A percentile compares a stretch with the other conserved stretches of the same genome.
Conservation (phyloP, 805 yeast genomes). For the Candida ipomoeae region DNA sequence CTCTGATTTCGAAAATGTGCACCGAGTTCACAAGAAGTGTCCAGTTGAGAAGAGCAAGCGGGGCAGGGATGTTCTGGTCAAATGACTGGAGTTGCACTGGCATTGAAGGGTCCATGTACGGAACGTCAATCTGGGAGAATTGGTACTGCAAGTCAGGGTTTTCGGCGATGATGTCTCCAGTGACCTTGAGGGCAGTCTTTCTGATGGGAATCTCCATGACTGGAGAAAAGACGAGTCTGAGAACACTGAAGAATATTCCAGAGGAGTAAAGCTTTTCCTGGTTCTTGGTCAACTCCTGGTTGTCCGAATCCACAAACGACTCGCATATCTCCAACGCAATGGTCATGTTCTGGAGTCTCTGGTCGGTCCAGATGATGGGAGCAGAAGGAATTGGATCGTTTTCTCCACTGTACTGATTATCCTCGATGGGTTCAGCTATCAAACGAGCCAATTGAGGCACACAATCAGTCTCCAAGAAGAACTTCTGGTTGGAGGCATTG, state of each 20-base stretch:
- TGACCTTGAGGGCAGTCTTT: slow-evolving; percentile 63
- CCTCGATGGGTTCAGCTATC: slow-evolving; percentile 56
- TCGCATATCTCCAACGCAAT: slow-evolving; percentile 69
- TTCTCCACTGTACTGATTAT: slow-evolving; percentile 25
- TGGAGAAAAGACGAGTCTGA: slow-evolving; percentile 67
- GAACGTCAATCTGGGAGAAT: slow-evolving; percentile 83
- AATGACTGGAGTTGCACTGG: slow-evolving; percentile 40
- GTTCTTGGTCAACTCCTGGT: slow-evolving; percentile 54
- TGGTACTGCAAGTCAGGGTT: slow-evolving; percentile 65
- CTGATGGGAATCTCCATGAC: slow-evolving; percentile 63
- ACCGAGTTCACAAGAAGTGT: slow-evolving; percentile 72
- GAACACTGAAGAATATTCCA: slow-evolving; percentile 60
- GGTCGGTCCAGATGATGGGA: slow-evolving; percentile 71
- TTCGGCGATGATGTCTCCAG: slow-evolving; percentile 70
- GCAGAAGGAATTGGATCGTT: slow-evolving; percentile 15
- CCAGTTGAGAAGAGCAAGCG: slow-evolving; percentile 79
- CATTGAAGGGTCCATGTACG: slow-evolving; percentile 75
- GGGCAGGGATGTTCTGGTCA: slow-evolving; percentile 54
- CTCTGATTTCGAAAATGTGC: slow-evolving; percentile 77
- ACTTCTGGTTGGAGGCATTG: slow-evolving; percentile 85
- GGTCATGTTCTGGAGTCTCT: slow-evolving; percentile 60
- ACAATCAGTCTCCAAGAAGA: slow-evolving; percentile 82
- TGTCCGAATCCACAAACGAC: slow-evolving; percentile 67
- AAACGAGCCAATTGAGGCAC: slow-evolving; percentile 60
- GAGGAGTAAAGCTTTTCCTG: slow-evolving; percentile 59